Evolutionary conservation across 108 stramenopile genomes (phyloP).

Genomic region (Nitzschia sp.): DNA sequence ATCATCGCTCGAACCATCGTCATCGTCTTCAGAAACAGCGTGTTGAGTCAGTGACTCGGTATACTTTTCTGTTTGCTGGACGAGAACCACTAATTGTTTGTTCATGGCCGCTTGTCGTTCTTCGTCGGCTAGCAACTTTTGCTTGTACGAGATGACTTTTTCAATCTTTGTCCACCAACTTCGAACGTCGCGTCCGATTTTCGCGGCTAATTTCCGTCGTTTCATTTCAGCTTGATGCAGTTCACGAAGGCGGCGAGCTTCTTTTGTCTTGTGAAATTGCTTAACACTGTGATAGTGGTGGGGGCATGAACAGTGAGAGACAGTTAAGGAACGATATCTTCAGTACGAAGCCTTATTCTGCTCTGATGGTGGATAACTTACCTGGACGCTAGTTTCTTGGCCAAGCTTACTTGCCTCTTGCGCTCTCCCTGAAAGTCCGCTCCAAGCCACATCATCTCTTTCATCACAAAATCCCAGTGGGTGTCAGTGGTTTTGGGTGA

Average conservation of each 20-base stretch:
- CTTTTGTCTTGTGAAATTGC: constrained; percentile 50
- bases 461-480: constrained; percentile 84
- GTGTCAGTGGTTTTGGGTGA: constrained; percentile 53
- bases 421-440: constrained; percentile 85
- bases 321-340: too few relatives aligned
- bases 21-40: not conserved
- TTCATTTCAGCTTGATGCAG: constrained; percentile 54
- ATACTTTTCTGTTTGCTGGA: constrained; percentile 85
- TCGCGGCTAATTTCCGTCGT: constrained; percentile 54
- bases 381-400: constrained; percentile 53
- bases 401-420: constrained; percentile 63
- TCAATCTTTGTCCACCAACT: constrained; percentile 85
- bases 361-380: too few relatives aligned
- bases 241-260: constrained; percentile 42
- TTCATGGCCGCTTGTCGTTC: constrained; percentile 82
- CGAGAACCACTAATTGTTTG: constrained; percentile 74
- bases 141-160: constrained; percentile 80
- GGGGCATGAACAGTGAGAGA: not conserved
- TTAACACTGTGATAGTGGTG: constrained; percentile 22
- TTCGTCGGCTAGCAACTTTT: constrained; percentile 65
- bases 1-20: constrained; percentile 22
- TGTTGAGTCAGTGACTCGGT: constrained; percentile 45
- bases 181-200: constrained; percentile 42
- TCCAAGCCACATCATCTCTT: constrained; percentile 70
- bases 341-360: too few relatives aligned